Conservation (phyloP, 208 protist species). For the Acanthamoeba rhysodes region DNA sequence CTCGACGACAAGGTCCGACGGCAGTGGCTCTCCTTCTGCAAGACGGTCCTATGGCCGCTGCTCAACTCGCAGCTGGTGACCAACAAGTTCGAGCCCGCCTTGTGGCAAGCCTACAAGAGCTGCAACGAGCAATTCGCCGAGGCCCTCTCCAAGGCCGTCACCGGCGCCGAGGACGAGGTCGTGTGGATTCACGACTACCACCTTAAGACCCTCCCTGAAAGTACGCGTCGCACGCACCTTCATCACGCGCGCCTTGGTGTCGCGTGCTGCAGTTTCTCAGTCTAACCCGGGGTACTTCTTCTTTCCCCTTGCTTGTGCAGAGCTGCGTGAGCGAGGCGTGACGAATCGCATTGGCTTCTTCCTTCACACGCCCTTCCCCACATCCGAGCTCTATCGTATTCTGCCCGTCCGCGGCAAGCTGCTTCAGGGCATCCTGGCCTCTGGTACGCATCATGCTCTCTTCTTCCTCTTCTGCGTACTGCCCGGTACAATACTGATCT, state of each 20-base stretch:
- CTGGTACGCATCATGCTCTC: slow-evolving; percentile 51
- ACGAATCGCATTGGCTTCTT: slow-evolving; percentile 86
- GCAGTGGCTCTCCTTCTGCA: slow-evolving; percentile 70
- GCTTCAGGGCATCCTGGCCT: slow-evolving; percentile 87
- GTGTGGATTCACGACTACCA: slow-evolving; percentile 75
- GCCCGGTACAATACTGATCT: too few relatives aligned
- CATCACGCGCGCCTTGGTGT: background rate
- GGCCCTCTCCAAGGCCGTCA: slow-evolving; percentile 5
- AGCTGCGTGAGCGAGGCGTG: slow-evolving; percentile 37
- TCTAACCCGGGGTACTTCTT: too few relatives aligned
- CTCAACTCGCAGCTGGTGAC: slow-evolving; percentile 78
- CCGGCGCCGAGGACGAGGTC: slow-evolving; percentile 36
- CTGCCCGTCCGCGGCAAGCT: slow-evolving; percentile 85
- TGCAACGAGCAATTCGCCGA: slow-evolving; percentile 70
- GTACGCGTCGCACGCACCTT: background rate
- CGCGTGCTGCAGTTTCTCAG: background rate
- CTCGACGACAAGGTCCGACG: slow-evolving; percentile 60
- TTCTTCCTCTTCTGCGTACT: too few relatives aligned
- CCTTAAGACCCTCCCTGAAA: slow-evolving; percentile 50
- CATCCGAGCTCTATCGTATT: slow-evolving; percentile 88
- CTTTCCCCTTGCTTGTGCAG: background rate
- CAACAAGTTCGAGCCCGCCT: slow-evolving; percentile 22
- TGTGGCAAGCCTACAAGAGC: slow-evolving; percentile 69
- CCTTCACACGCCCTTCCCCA: slow-evolving; percentile 91
- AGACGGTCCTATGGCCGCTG: slow-evolving; percentile 70